A percentile compares a stretch with the other conserved stretches of the same genome.
Evolutionary conservation across 1,139 yeast species (phyloP).

Genomic region (Zygoascus sp.): DNA sequence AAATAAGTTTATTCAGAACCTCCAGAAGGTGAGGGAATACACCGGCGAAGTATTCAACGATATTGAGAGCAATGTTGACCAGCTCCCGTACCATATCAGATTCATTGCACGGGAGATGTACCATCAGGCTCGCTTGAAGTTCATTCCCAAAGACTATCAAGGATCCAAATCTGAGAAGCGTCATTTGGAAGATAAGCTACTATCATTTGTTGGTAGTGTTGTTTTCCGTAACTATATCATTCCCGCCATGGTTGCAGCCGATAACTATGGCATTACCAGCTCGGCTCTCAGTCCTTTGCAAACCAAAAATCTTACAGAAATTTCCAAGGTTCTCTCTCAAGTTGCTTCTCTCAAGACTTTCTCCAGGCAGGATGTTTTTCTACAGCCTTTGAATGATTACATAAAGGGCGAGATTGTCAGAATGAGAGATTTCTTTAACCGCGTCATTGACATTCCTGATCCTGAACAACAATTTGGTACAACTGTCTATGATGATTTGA

Average conservation of each 20-base stretch:
- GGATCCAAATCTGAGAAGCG: slow-evolving; percentile 2
- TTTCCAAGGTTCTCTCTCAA: slow-evolving; percentile 61
- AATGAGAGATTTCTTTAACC: slow-evolving; percentile 43
- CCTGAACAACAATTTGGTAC: slow-evolving; percentile 59
- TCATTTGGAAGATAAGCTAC: slow-evolving; percentile 40
- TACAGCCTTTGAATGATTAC: slow-evolving; percentile 78
- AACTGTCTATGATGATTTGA: slow-evolving; percentile 67
- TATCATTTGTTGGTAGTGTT: slow-evolving; percentile 66
- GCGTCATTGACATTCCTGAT: slow-evolving; percentile 52
- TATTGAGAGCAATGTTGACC: slow-evolving; percentile 41
- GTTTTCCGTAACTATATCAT: slow-evolving; percentile 59
- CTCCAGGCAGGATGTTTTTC: slow-evolving; percentile 54
- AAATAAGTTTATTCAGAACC: slow-evolving; percentile 60
- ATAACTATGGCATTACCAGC: slow-evolving; percentile 52
- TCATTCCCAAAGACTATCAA: slow-evolving; percentile 26
- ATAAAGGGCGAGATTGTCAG: slow-evolving; percentile 49
- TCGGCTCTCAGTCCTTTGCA: slow-evolving; percentile 35
- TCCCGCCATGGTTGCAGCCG: slow-evolving; percentile 68
- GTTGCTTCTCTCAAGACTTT: slow-evolving; percentile 65
- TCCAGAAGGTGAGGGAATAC: slow-evolving; percentile 69
- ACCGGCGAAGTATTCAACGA: slow-evolving; percentile 55
- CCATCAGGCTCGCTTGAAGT: slow-evolving; percentile 39
- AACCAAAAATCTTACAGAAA: slow-evolving; percentile 52
- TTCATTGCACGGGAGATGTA: slow-evolving; percentile 43
- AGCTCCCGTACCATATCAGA: slow-evolving; percentile 62